These are phyloP conservation scores for Nelumbo lutea DNA, from an alignment of 164 flowering plant species.

Conservation along the genomic window DNA sequence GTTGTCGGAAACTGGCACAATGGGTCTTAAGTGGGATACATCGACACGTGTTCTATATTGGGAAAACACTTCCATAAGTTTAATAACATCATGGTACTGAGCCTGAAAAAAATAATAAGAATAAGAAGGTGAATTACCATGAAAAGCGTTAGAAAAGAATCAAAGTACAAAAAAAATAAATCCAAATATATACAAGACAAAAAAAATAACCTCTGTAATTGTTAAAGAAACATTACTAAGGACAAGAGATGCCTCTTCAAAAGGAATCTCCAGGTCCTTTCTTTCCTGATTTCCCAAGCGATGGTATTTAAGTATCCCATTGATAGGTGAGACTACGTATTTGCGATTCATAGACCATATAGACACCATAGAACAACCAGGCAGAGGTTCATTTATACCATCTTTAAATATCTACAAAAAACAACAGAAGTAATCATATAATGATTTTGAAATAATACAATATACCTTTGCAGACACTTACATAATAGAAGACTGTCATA, in stretches of 20 bases:
- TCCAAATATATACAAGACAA: background rate
- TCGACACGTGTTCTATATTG: conserved; percentile 74
- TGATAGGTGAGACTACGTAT: conserved; percentile 87
- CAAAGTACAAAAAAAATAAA: background rate
- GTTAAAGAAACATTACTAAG: conserved; percentile 78
- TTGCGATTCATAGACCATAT: conserved; percentile 68
- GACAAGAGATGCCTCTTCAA: conserved; percentile 82
- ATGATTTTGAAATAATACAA: background rate
- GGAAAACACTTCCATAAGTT: conserved; percentile 81
- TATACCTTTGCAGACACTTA: too few relatives aligned
- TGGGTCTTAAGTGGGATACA: conserved; percentile 84
- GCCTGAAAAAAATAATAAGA: conserved; percentile 38
- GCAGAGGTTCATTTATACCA: conserved; percentile 71
- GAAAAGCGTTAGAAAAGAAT: background rate
- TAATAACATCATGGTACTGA: conserved; percentile 93
- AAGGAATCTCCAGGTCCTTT: conserved; percentile 72
- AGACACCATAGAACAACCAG: conserved; percentile 25
- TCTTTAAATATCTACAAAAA: conserved; percentile 78
- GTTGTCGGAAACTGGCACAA: conserved; percentile 47
- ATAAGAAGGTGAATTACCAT: background rate
- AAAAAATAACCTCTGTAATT: conserved; percentile 65
- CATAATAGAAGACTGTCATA: too few relatives aligned
- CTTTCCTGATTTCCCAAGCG: conserved; percentile 96
- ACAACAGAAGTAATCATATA: background rate
- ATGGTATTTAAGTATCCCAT: conserved; percentile 85